A percentile compares a stretch with the other conserved stretches of the same genome.
Evolutionary conservation across 2,329 filamentous ascomycete species (phyloP).

Genomic region (Dendryphion nanum): DNA sequence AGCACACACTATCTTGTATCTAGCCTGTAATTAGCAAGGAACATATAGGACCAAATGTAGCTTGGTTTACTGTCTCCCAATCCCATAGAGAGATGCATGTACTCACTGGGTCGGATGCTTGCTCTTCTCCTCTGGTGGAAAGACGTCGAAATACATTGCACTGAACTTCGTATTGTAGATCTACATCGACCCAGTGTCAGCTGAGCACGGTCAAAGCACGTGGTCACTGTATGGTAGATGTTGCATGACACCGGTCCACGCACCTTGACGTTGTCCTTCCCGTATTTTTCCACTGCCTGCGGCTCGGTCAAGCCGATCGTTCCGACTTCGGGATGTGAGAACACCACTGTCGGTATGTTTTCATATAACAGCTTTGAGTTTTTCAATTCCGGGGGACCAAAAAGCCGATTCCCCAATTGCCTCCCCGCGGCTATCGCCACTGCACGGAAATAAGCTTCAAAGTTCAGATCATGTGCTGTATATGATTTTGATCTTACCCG

Average conservation of each 20-base stretch:
- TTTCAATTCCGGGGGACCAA: slow-evolving; percentile 55
- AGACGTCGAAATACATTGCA: slow-evolving; percentile 83
- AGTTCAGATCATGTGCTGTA: neutral
- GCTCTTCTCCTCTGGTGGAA: slow-evolving; percentile 70
- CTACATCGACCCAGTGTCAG: slow-evolving; percentile 52
- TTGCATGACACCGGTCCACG: too few species aligned
- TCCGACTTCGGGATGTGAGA: slow-evolving; percentile 76
- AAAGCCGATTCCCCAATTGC: slow-evolving; percentile 70
- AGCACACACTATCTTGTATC: slow-evolving; percentile 72
- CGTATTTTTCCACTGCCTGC: slow-evolving; percentile 66
- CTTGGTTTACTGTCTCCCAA: too few species aligned
- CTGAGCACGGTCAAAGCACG: neutral
- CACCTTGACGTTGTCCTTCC: slow-evolving; percentile 41
- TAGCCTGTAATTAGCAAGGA: slow-evolving; percentile 51
- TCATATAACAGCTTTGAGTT: slow-evolving; percentile 67
- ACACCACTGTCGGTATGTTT: slow-evolving; percentile 78
- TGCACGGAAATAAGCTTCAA: too few species aligned
- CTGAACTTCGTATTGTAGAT: slow-evolving; percentile 74
- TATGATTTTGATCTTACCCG: slow-evolving; percentile 4
- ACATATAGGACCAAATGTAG: too few species aligned
- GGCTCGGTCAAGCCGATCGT: slow-evolving; percentile 75
- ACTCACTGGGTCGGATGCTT: slow-evolving; percentile 61
- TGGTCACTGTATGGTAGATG: neutral
- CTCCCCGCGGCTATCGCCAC: slow-evolving; percentile 78
- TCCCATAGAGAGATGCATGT: too few species aligned